phyloP scores from a whole-genome alignment of 176 grass and related monocot species.

The Panicum miliaceum region DNA sequence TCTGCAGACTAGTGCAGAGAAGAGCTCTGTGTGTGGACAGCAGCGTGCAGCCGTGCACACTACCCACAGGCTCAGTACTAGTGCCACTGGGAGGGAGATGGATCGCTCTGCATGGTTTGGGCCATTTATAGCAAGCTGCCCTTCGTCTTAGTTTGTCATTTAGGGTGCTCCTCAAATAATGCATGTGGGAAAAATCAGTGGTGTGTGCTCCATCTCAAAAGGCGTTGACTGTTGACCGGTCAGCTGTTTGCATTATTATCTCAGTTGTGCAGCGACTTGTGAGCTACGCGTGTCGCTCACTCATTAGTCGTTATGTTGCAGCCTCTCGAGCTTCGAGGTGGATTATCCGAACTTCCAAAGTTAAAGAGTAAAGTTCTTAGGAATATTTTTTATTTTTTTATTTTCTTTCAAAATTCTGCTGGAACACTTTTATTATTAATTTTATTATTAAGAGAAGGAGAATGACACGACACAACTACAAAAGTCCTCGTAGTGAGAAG shows the following conservation, averaged over 20 bases:
- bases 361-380: too few relatives aligned
- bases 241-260: neutral
- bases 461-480: too few relatives aligned
- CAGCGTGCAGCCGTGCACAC: neutral
- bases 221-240: conserved; percentile 5
- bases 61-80: neutral
- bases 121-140: neutral
- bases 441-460: too few relatives aligned
- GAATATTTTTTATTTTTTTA: too few relatives aligned
- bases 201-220: neutral
- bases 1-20: conserved; percentile 8
- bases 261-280: neutral
- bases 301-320: neutral
- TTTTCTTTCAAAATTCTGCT: too few relatives aligned
- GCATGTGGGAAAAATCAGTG: neutral
- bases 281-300: neutral
- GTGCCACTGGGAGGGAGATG: neutral
- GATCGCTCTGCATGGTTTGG: neutral
- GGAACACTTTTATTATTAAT: too few relatives aligned
- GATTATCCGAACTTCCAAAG: neutral
- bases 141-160: neutral
- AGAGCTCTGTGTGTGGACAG: neutral
- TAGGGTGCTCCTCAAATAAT: conserved; percentile 14
- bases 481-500: too few relatives aligned
- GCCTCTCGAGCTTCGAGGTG: neutral